phyloP scores from a whole-genome alignment of 768 basidiomycete species.

The Mycena latifolia region DNA sequence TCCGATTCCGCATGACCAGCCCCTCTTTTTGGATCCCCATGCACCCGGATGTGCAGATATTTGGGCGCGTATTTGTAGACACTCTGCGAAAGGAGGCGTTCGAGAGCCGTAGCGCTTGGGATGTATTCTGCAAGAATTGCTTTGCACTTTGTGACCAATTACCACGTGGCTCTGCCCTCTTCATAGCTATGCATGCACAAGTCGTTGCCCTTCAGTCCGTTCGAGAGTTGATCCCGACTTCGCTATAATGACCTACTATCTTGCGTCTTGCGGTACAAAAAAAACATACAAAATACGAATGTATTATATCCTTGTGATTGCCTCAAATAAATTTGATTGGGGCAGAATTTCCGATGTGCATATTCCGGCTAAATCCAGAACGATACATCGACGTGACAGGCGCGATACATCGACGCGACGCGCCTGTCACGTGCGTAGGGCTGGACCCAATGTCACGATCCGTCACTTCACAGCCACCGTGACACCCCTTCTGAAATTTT shows the following conservation, averaged over 20 bases:
- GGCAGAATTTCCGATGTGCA: too few species aligned
- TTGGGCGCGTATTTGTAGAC: background rate
- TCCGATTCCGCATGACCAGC: background rate
- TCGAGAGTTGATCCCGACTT: background rate
- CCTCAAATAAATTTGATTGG: too few species aligned
- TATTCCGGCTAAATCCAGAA: too few species aligned
- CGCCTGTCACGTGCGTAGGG: too few species aligned
- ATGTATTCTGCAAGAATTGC: background rate
- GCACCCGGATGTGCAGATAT: background rate
- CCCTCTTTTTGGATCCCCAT: slow-evolving; percentile 9
- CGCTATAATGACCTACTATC: background rate
- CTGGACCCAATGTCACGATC: too few species aligned
- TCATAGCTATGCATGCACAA: background rate
- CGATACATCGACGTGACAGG: too few species aligned
- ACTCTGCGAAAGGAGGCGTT: background rate
- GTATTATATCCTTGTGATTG: too few species aligned
- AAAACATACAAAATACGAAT: too few species aligned
- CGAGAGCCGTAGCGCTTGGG: background rate
- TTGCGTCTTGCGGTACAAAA: too few species aligned
- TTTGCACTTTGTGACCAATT: background rate
- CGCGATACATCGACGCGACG: too few species aligned
- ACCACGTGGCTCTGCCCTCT: background rate
- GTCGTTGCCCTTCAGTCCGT: background rate
- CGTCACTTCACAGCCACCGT: background rate
- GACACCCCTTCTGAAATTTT: background rate